Percentiles rank a stretch among this genome's conserved stretches.
These are phyloP conservation scores for Sclerospora graminicola DNA, from an alignment of 352 stramenopile genomes.

Conservation along the genomic window DNA sequence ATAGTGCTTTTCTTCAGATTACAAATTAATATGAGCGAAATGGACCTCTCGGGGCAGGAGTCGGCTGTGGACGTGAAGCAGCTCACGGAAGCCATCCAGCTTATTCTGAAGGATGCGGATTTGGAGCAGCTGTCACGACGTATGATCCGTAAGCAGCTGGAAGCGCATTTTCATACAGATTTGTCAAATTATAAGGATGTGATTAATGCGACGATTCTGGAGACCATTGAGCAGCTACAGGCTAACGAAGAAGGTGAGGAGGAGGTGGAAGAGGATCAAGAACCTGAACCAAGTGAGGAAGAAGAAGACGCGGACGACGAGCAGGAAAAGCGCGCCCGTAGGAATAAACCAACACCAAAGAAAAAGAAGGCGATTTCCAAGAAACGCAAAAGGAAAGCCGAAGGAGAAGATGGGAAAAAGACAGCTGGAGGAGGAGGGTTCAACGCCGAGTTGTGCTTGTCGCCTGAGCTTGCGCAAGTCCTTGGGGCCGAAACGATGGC, in stretches of 20 bases:
- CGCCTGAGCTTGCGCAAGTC: slow-evolving; percentile 71
- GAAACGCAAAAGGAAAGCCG: slow-evolving; percentile 42
- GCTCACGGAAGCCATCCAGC: slow-evolving; percentile 60
- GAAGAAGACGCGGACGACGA: slow-evolving; percentile 34
- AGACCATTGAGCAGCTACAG: slow-evolving; percentile 75
- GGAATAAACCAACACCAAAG: slow-evolving; percentile 35
- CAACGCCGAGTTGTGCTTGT: slow-evolving; percentile 65
- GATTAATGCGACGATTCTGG: slow-evolving; percentile 75
- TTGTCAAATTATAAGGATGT: slow-evolving; percentile 74
- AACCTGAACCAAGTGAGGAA: slow-evolving; percentile 37
- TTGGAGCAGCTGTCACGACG: slow-evolving; percentile 77
- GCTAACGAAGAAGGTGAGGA: slow-evolving; percentile 46
- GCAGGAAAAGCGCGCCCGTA: slow-evolving; percentile 18
- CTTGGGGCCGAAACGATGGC: slow-evolving; percentile 79
- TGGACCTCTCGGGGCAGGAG: slow-evolving; percentile 8
- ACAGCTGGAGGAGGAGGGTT: slow-evolving; percentile 46
- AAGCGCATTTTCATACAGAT: slow-evolving; percentile 64
- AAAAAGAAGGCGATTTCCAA: slow-evolving; percentile 29
- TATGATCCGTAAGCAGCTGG: slow-evolving; percentile 84
- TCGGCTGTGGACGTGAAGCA: slow-evolving; percentile 44
- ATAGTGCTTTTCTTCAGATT: too few species aligned
- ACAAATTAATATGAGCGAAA: slow-evolving; percentile 1
- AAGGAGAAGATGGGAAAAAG: slow-evolving; percentile 22
- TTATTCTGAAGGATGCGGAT: slow-evolving; percentile 71
- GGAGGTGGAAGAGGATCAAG: slow-evolving; percentile 21